phyloP scores from a whole-genome alignment of 192 early-diverging fungal genomes.

The Podila clonocystis region DNA sequence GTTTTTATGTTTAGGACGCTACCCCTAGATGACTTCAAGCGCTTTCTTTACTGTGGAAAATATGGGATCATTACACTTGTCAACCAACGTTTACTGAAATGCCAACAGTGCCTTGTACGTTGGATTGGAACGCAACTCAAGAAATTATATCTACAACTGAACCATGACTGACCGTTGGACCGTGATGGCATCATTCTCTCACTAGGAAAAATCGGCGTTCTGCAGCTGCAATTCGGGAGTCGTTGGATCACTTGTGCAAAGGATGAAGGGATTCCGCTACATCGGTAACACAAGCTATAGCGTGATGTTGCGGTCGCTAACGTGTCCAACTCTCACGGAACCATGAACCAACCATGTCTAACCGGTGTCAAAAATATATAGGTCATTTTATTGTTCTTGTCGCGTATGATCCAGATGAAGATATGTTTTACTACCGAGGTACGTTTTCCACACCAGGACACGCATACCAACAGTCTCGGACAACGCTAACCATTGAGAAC shows the following conservation, averaged over 20 bases:
- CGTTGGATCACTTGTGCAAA: slow-evolving; percentile 30
- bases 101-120: slow-evolving; percentile 68
- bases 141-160: too few relatives aligned
- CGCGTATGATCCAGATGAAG: slow-evolving; percentile 80
- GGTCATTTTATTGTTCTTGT: slow-evolving; percentile 93
- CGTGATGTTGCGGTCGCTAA: not conserved
- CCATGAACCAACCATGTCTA: slow-evolving; percentile 19
- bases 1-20: slow-evolving; percentile 56
- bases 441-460: not conserved
- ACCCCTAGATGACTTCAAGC: slow-evolving; percentile 83
- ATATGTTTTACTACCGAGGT: slow-evolving; percentile 82
- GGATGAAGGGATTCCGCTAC: slow-evolving; percentile 49
- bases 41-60: slow-evolving; percentile 78
- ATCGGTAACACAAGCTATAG: slow-evolving; percentile 45
- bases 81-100: slow-evolving; percentile 71
- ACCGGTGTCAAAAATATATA: slow-evolving; percentile 4
- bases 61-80: slow-evolving; percentile 86
- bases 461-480: not conserved
- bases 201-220: slow-evolving; percentile 32
- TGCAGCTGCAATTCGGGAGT: slow-evolving; percentile 23
- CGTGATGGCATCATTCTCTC: not conserved
- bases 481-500: not conserved
- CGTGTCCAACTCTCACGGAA: slow-evolving; percentile 7
- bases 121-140: not conserved
- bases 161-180: not conserved